phyloP scores from a whole-genome alignment of 805 yeast species.

The Zygotorulaspora chibaensis region DNA sequence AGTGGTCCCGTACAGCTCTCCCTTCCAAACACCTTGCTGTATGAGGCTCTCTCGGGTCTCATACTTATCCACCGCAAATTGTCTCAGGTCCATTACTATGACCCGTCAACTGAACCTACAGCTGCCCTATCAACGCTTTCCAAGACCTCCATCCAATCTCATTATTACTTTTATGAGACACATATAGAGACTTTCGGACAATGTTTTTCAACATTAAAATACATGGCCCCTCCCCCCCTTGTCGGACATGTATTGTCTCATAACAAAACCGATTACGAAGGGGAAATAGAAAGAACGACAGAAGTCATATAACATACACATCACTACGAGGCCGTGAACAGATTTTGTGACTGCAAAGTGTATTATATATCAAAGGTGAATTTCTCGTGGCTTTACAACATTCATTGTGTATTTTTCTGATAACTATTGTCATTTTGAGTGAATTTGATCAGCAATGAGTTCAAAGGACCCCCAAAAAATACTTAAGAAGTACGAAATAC shows the following conservation, averaged over 20 bases:
- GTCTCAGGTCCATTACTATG: constrained; percentile 12
- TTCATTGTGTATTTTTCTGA: background rate
- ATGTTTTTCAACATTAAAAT: background rate
- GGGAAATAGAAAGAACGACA: background rate
- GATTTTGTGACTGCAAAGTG: background rate
- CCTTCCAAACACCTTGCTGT: constrained; percentile 31
- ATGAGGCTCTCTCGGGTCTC: constrained; percentile 26
- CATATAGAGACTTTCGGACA: background rate
- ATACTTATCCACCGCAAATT: constrained; percentile 21
- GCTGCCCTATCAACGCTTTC: no score
- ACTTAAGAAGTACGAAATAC: constrained; percentile 23
- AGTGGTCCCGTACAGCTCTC: constrained; percentile 22
- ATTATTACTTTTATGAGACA: no score
- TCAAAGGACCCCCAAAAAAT: constrained; percentile 18
- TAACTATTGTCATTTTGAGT: background rate
- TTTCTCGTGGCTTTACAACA: background rate
- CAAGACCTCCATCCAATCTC: no score
- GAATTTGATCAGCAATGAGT: background rate
- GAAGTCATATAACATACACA: background rate
- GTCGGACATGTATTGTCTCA: background rate
- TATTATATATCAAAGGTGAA: background rate
- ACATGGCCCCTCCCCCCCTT: background rate
- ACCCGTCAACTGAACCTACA: background rate
- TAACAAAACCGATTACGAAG: background rate
- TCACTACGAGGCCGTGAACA: background rate